Base-by-base conservation (phyloP, 139 green algal genomes). In the Marvania coccoides region DNA sequence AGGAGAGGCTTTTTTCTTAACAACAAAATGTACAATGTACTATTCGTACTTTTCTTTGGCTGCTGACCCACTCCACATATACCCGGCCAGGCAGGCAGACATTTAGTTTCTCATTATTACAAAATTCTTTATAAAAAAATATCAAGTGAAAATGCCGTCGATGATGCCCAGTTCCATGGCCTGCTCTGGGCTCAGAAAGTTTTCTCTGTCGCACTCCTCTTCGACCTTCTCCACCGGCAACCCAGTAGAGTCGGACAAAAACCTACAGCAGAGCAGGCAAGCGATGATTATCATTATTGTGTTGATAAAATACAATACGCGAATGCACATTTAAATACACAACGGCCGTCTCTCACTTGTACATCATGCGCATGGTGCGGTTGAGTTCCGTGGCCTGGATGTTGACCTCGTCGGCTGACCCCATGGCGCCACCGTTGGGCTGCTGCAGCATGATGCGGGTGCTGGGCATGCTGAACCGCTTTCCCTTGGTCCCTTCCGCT, bases 401-500 rank as follows among this genome's bases (percentile, higher is more conserved):
- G 65, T 85, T 89, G 55, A 85, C 79, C 66, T 91, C 84, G 39
- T 87, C 74, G 31, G 81, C 76, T 5, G 82, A 88, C 23, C 84
- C 84, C 65, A 73, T 71, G 33, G 75, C 63, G 30, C 84, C 84
- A 19, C 80, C 77, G 72, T 88, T 86, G 19, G 92, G 92, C 77
- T 98, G 93, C 47, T 95, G 88, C 80, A 98, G 87, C 82, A 97
- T 91, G 76, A 97, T 90, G 15, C 91, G 79, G 0, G 89, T 83
- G 76, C 85, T 93, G 47, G 87, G 85, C 92, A 98, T 98, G 28
- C 80, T 74, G 61, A 82, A 95, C 8, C 92, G 83, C 71, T 91
- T 91, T 35, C 92, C 91, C 79, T 95, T 95, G 39, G 81, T 81
- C 30, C 91, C 91, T 4, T 78, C 76, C 24, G 91, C 90, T 81